Evolutionary conservation across 2,329 filamentous ascomycete genomes (phyloP).

Genomic region (Sphaerostilbella broomeana): DNA sequence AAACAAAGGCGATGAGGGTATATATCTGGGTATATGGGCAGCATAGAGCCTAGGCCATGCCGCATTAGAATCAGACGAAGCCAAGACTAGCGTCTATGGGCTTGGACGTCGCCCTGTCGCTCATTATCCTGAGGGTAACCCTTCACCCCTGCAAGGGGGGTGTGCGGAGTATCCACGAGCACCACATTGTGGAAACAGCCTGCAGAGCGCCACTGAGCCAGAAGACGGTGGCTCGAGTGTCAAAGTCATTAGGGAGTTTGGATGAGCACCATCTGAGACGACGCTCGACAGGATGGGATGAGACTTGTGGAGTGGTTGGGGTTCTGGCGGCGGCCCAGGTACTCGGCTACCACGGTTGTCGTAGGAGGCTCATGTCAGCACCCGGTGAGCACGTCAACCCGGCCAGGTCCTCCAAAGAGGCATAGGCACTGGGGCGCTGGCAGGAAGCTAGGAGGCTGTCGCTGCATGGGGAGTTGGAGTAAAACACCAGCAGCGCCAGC

Average conservation of each 20-base stretch:
- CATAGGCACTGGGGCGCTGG: slow-evolving; percentile 5
- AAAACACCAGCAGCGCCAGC: slow-evolving; percentile 9
- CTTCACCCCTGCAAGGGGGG: slow-evolving; percentile 10
- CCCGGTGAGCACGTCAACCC: slow-evolving; percentile 4
- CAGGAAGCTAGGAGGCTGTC: not conserved
- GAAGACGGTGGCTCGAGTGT: slow-evolving; percentile 12
- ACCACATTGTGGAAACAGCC: slow-evolving; percentile 1
- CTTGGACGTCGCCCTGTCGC: slow-evolving; percentile 6
- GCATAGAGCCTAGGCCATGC: slow-evolving; percentile 7
- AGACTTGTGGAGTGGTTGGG: not conserved
- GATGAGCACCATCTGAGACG: slow-evolving; percentile 18
- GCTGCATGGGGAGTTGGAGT: slow-evolving; percentile 9
- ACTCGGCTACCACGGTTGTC: slow-evolving; percentile 1
- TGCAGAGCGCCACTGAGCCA: slow-evolving; percentile 8
- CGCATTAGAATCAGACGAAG: slow-evolving; percentile 7
- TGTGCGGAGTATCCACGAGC: slow-evolving; percentile 1
- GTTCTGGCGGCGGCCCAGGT: slow-evolving; percentile 2
- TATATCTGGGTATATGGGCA: slow-evolving; percentile 9
- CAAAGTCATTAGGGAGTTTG: slow-evolving; percentile 14
- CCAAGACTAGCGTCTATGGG: slow-evolving; percentile 6
- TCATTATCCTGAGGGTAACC: too few species aligned
- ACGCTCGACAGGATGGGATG: too few species aligned
- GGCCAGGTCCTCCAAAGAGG: slow-evolving; percentile 9
- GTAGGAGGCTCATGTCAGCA: slow-evolving; percentile 6
- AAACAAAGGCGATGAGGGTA: slow-evolving; percentile 9